These are phyloP conservation scores for Musa beccarii DNA, from an alignment of 176 grass and related monocot species.

Conservation along the genomic window DNA sequence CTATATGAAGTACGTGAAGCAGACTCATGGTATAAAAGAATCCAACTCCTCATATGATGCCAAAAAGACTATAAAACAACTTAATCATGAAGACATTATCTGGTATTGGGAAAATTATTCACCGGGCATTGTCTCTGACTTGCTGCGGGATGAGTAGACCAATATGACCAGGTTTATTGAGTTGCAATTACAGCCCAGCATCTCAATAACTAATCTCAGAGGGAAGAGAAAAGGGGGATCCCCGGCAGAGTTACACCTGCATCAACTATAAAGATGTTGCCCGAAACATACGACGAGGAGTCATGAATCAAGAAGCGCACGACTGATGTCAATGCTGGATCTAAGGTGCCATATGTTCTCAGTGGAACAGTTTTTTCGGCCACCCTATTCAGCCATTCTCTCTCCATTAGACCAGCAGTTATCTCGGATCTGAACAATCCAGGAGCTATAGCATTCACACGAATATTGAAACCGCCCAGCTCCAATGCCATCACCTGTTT, in stretches of 20 bases:
- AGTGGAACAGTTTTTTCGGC: conserved; percentile 54
- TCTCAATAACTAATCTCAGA: conserved; percentile 21
- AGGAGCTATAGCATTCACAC: conserved; percentile 71
- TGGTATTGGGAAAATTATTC: not conserved
- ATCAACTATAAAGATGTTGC: conserved; percentile 69
- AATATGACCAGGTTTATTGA: too few species aligned
- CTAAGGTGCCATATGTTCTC: conserved; percentile 37
- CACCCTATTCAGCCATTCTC: conserved; percentile 54
- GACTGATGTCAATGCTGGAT: conserved; percentile 68
- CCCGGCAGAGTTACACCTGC: conserved; percentile 55
- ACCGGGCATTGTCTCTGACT: not conserved
- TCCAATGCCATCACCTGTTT: conserved; percentile 81
- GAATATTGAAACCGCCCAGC: conserved; percentile 55
- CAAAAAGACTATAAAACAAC: too few species aligned
- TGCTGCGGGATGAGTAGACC: too few species aligned
- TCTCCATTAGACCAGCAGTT: conserved; percentile 51
- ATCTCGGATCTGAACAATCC: conserved; percentile 81
- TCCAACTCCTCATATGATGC: too few species aligned
- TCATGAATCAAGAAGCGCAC: conserved; percentile 72
- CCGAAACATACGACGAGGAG: conserved; percentile 57
- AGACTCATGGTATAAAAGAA: too few species aligned
- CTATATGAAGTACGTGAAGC: too few species aligned
- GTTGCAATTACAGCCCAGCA: too few species aligned
- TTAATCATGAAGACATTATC: not conserved
- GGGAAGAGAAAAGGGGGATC: conserved; percentile 74